Base-by-base conservation (phyloP, 2,329 filamentous ascomycete species). In the Orbilia brochopaga region DNA sequence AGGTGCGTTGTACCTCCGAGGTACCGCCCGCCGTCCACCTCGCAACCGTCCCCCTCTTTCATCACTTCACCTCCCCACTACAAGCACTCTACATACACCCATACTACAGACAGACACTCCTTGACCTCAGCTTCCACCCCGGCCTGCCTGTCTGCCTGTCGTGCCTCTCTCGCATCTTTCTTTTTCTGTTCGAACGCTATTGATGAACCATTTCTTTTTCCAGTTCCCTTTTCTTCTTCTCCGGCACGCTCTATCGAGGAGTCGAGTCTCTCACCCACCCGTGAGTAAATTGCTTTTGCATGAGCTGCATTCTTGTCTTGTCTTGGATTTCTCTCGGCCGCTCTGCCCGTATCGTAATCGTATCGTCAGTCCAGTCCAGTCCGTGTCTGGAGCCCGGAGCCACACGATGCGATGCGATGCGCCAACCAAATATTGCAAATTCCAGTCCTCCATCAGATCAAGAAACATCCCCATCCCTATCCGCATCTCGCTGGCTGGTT, bases 1-100 rank as follows among this genome's bases (percentile, higher is more conserved):
- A n/a, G n/a, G n/a, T n/a, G n/a, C n/a, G n/a, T n/a, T n/a, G n/a
- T 69, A 69, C 58, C 65, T 63, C 32, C 15, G 50, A 63, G 40
- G 65, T 69, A 69, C 65, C 53, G 55, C 40, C 40, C 40, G n/a
- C 48, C 19, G 40, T 61, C 46, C 10, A 50, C 48, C 35, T 17
- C 8, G 8, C 50, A 27, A 30, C 52, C 35, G 48, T n/a, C n/a
- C n/a, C n/a, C n/a, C n/a, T n/a, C n/a, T n/a, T n/a, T n/a, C n/a
- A n/a, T n/a, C n/a, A n/a, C n/a, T n/a, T n/a, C n/a, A n/a, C n/a
- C n/a, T n/a, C n/a, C n/a, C n/a, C n/a, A n/a, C n/a, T n/a, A n/a
- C n/a, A n/a, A n/a, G n/a, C n/a, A n/a, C n/a, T n/a, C n/a, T n/a
- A 10, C 40, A 4, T 17, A 5, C 8, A 10, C 8, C 6, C 15